Evolutionary conservation across 2,329 filamentous ascomycete genomes (phyloP).

Genomic region (Aspergillus luchuensis): DNA sequence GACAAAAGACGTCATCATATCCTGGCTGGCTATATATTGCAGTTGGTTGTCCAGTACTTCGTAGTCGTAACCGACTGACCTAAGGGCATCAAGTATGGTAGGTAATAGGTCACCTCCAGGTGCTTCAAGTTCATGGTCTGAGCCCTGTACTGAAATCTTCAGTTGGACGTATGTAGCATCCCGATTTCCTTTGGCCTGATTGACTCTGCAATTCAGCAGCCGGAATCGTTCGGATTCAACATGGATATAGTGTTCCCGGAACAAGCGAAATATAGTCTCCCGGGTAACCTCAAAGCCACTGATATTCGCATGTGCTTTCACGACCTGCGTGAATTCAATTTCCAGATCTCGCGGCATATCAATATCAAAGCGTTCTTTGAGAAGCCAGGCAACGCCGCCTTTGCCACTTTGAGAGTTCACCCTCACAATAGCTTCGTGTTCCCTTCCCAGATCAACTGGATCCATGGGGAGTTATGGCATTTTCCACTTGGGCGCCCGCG

Average conservation of each 20-base stretch:
- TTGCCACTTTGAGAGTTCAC: slow-evolving; percentile 94
- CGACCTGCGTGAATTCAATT: neutral
- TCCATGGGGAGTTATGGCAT: slow-evolving; percentile 89
- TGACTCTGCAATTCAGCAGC: too few species aligned
- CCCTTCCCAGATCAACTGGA: slow-evolving; percentile 83
- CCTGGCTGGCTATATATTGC: too few species aligned
- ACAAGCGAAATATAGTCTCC: neutral
- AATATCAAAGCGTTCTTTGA: slow-evolving; percentile 78
- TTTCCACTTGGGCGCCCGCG: slow-evolving; percentile 58
- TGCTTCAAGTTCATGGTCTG: too few species aligned
- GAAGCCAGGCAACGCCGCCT: slow-evolving; percentile 87
- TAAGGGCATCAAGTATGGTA: too few species aligned
- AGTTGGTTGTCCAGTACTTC: too few species aligned
- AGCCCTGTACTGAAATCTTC: too few species aligned
- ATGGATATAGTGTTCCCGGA: neutral
- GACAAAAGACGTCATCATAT: too few species aligned
- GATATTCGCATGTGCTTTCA: neutral
- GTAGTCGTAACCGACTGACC: too few species aligned
- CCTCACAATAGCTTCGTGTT: slow-evolving; percentile 89
- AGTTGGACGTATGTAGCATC: too few species aligned
- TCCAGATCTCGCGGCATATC: slow-evolving; percentile 64
- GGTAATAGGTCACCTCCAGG: too few species aligned
- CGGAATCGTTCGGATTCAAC: too few species aligned
- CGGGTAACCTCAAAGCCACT: neutral
- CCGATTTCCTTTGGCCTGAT: too few species aligned